Evolutionary conservation across 139 green algal species (phyloP), one percentile per base, ranked within the genome.

Genomic region (Chlamydomonas schloesseri): DNA sequence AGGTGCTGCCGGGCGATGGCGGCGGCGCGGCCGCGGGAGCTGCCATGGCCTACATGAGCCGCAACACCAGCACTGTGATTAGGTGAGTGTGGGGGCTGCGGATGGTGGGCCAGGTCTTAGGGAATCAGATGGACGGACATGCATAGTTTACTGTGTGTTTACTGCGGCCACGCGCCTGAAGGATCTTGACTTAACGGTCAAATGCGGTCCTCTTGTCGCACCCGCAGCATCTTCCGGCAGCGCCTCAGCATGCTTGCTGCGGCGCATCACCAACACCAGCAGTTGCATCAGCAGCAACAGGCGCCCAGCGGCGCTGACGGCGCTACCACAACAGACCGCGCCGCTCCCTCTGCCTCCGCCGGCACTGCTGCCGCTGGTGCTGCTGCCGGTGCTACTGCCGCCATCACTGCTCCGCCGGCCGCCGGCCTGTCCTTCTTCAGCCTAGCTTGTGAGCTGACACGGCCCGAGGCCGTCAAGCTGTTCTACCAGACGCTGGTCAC

Each of bases 401-500:
- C n/a, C n/a, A n/a, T n/a, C n/a, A n/a, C n/a, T n/a, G n/a, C n/a
- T n/a, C n/a, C n/a, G n/a, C n/a, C n/a, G n/a, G n/a, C n/a, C n/a
- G n/a, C n/a, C 47, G 50, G 55, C 1, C 31, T 91, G 47, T 86
- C 73, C 73, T 76, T 91, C 31, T 88, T 91, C 71, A 28, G 21
- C 0, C 76, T 91, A 60, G 76, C 79, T 14, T 36, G 33, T 6
- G 70, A 37, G 26, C 62, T 91, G 69, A 33, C n/a, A 21, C 82
- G 88, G 29, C 17, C 50, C 10, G 69, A 86, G 65, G 88, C 88
- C 8, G 88, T 87, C 29, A 91, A 86, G 75, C 82, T 91, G 31
- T 91, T 91, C 76, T 88, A 89, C 82, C 88, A 91, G 55, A 79
- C 74, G 33, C 57, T 88, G 69, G 88, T 91, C 18, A 89, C 88